Evolutionary conservation across 768 basidiomycete species (phyloP).

Genomic region (Hygrocybe punicea): DNA sequence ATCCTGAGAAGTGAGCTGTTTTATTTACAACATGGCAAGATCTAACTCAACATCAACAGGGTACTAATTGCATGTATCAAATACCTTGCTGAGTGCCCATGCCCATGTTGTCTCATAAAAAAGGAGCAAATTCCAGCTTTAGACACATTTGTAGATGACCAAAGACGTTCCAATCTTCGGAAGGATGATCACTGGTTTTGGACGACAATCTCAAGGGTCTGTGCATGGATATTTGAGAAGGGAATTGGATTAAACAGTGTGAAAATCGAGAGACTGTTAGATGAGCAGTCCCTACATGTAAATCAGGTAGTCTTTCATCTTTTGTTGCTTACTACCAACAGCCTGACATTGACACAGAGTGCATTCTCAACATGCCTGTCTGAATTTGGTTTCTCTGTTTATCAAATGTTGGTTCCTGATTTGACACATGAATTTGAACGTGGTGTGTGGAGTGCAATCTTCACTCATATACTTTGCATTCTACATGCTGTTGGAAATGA

Average conservation of each 20-base stretch:
- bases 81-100: conserved; percentile 21
- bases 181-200: not conserved
- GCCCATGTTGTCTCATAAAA: conserved; percentile 16
- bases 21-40: not conserved
- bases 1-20: conserved; percentile 28
- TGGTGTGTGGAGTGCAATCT: conserved; percentile 26
- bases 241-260: conserved; percentile 1
- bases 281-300: conserved; percentile 4
- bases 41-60: conserved; percentile 7
- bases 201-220: not conserved
- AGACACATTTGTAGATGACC: not conserved
- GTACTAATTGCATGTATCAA: conserved; percentile 20
- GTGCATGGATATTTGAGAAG: conserved; percentile 3
- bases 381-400: conserved; percentile 15
- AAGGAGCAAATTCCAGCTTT: conserved; percentile 5
- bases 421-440: conserved; percentile 30
- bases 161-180: not conserved
- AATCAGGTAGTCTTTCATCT: conserved; percentile 3
- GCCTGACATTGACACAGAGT: conserved; percentile 16
- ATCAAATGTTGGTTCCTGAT: conserved; percentile 19
- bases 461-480: conserved; percentile 26
- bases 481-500: conserved; percentile 12
- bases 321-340: not conserved
- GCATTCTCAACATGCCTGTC: conserved; percentile 19
- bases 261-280: conserved; percentile 2